Conservation (phyloP, 2,329 filamentous ascomycete species). For the Ramularia endophylla region DNA sequence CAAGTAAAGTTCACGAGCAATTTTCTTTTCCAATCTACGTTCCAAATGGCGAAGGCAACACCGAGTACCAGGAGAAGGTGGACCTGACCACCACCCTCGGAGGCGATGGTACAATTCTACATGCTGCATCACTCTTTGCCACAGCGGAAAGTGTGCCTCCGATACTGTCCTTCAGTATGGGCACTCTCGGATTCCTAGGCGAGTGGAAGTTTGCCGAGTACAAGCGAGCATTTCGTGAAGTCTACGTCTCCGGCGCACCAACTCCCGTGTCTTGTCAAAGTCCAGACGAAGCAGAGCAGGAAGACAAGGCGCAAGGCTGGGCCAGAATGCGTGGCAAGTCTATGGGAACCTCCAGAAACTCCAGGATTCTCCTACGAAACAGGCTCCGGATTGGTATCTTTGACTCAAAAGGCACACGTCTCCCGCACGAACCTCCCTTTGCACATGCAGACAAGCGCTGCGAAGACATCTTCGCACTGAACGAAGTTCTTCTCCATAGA, state of each 20-base stretch:
- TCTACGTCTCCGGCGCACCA: conserved; percentile 72
- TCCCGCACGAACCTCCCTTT: conserved; percentile 31
- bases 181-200: conserved; percentile 86
- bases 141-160: conserved; percentile 77
- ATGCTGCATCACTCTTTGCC: conserved; percentile 80
- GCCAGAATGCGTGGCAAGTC: conserved; percentile 70
- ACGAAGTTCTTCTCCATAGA: conserved; percentile 90
- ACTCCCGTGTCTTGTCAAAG: conserved; percentile 15
- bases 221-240: conserved; percentile 85
- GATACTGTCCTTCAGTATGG: conserved; percentile 93
- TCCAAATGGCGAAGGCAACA: conserved; percentile 35
- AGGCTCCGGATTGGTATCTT: conserved; percentile 82
- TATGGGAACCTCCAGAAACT: conserved; percentile 67
- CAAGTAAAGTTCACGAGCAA: conserved; percentile 61
- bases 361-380: conserved; percentile 79
- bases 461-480: conserved; percentile 66
- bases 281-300: conserved; percentile 17
- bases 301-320: conserved; percentile 50
- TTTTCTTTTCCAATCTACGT: conserved; percentile 70
- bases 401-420: conserved; percentile 56
- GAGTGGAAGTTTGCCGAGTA: conserved; percentile 96
- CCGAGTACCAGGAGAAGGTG: conserved; percentile 67
- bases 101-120: conserved; percentile 85
- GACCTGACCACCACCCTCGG: conserved; percentile 87
- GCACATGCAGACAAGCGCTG: conserved; percentile 28